A percentile compares a stretch with the other conserved stretches of the same genome.
Evolutionary conservation across 202 grass and related monocot genomes (phyloP).

Genomic region (Saccharum hybrid): DNA sequence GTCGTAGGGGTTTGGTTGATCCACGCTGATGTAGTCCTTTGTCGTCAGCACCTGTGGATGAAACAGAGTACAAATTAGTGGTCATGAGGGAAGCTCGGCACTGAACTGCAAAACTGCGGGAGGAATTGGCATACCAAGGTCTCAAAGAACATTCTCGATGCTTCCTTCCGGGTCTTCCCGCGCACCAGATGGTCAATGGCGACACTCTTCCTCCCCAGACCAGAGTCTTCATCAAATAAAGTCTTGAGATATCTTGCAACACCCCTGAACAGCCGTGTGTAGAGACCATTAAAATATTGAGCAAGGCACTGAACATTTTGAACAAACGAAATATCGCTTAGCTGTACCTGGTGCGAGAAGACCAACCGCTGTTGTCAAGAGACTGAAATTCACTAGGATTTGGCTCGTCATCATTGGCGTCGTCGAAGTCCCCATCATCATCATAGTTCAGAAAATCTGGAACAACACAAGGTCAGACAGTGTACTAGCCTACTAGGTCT

Average conservation of each 20-base stretch:
- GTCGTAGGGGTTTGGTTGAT: conserved; percentile 68
- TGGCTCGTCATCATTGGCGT: conserved; percentile 55
- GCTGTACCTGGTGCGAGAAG: conserved; percentile 82
- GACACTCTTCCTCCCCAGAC: conserved; percentile 73
- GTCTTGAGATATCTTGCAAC: conserved; percentile 88
- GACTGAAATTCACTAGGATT: conserved; percentile 77
- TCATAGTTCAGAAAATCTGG: conserved; percentile 95
- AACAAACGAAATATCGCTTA: conserved; percentile 32
- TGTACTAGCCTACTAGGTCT: conserved; percentile 31
- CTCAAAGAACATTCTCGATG: conserved; percentile 99
- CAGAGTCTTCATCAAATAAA: conserved; percentile 84
- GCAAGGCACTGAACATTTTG: neutral
- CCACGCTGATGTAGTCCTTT: conserved; percentile 89
- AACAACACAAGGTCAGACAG: conserved; percentile 28
- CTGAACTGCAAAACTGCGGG: neutral
- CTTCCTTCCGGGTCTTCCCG: conserved; percentile 92
- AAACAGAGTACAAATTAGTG: conserved; percentile 10
- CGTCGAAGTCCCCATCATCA: conserved; percentile 75
- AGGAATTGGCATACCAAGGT: conserved; percentile 68
- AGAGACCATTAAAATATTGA: conserved; percentile 15
- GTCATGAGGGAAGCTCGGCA: neutral
- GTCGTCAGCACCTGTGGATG: conserved; percentile 79
- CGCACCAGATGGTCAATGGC: conserved; percentile 72
- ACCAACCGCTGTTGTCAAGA: conserved; percentile 94
- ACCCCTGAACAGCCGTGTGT: conserved; percentile 56